A percentile compares a stretch with the other conserved stretches of the same genome.
Conservation (phyloP, 768 basidiomycete species). For the Trametes villosa region DNA sequence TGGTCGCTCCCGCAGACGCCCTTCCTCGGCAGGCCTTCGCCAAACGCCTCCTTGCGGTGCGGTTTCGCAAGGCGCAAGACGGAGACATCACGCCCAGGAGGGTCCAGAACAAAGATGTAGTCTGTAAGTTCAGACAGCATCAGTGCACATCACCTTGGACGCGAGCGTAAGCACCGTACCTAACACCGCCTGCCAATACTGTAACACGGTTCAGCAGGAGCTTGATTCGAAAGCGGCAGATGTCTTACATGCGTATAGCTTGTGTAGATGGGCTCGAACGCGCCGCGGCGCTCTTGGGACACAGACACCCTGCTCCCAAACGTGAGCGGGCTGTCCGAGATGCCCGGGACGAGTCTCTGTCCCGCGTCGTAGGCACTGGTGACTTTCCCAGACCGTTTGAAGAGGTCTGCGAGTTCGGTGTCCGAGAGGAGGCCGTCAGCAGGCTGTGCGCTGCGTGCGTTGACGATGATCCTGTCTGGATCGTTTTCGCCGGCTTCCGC, state of each 20-base stretch:
- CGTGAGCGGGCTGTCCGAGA: constrained; percentile 36
- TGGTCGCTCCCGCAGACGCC: constrained; percentile 88
- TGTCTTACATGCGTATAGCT: constrained; percentile 65
- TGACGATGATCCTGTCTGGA: constrained; percentile 74
- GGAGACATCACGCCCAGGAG: constrained; percentile 36
- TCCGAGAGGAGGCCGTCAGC: constrained; percentile 73
- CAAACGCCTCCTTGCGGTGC: constrained; percentile 59
- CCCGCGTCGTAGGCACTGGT: constrained; percentile 75
- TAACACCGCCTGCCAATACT: constrained; percentile 82
- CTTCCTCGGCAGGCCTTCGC: constrained; percentile 76
- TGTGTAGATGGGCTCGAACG: constrained; percentile 82
- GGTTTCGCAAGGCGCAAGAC: constrained; percentile 65
- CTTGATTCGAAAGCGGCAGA: not conserved
- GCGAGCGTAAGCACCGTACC: constrained; percentile 52
- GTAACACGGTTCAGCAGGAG: constrained; percentile 24
- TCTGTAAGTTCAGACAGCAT: constrained; percentile 49
- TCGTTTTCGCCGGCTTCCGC: constrained; percentile 48
- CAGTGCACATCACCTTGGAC: not conserved
- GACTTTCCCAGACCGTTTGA: constrained; percentile 41
- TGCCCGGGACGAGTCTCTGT: constrained; percentile 24
- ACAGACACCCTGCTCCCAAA: constrained; percentile 57
- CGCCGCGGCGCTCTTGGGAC: constrained; percentile 51
- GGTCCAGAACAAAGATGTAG: constrained; percentile 83
- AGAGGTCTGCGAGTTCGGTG: constrained; percentile 58
- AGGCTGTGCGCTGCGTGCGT: constrained; percentile 61